Conservation (phyloP, 192 early-diverging fungal genomes). For the Rhizophagus clarus region DNA sequence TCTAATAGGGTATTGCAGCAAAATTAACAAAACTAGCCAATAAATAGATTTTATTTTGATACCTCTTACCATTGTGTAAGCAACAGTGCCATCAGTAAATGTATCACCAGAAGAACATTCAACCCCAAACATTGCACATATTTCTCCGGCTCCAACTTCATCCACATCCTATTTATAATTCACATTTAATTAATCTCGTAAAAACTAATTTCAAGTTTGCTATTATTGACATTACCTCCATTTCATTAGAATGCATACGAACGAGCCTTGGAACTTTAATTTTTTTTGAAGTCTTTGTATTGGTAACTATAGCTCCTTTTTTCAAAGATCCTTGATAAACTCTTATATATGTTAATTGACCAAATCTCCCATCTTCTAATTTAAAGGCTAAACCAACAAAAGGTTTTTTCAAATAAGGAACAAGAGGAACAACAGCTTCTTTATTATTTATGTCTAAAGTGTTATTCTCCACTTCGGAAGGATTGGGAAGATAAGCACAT, state of each 20-base stretch:
- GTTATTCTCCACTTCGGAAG: constrained; percentile 70
- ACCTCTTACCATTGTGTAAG: constrained; percentile 74
- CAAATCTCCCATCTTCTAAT: constrained; percentile 93
- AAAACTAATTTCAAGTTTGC: not conserved
- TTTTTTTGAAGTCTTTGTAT: constrained; percentile 88
- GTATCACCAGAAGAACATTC: constrained; percentile 97
- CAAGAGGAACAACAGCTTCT: constrained; percentile 61
- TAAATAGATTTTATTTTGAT: not conserved
- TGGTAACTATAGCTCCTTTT: constrained; percentile 86
- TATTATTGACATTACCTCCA: constrained; percentile 61
- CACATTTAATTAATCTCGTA: not conserved
- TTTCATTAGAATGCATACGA: constrained; percentile 98
- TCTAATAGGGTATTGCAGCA: constrained; percentile 40
- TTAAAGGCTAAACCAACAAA: constrained; percentile 89
- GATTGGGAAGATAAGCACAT: constrained; percentile 69
- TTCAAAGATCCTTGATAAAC: constrained; percentile 92
- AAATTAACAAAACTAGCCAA: not conserved
- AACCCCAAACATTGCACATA: constrained; percentile 97
- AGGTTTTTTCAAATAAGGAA: constrained; percentile 67
- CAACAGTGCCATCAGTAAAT: constrained; percentile 85
- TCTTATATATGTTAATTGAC: constrained; percentile 95
- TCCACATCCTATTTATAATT: constrained; percentile 72
- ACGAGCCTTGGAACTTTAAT: constrained; percentile 95
- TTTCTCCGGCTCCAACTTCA: constrained; percentile 90
- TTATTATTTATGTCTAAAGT: constrained; percentile 71